phyloP scores from a whole-genome alignment of 768 basidiomycete genomes.

The Mycena latifolia region DNA sequence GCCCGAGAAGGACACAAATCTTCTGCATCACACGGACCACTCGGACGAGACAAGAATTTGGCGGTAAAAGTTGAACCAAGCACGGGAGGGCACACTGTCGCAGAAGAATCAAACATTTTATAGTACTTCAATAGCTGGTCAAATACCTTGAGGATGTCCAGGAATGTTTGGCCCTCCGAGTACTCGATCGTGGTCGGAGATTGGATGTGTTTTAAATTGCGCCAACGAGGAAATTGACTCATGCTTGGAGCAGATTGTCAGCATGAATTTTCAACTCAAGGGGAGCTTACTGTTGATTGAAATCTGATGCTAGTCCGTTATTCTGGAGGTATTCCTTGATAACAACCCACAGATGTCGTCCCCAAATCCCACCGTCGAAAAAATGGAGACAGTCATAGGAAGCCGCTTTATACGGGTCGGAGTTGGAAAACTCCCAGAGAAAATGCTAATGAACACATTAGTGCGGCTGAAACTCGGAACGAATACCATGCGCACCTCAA shows the following conservation, averaged over 20 bases:
- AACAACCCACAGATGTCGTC: conserved; percentile 21
- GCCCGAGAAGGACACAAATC: conserved; percentile 40
- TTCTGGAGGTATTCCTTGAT: not conserved
- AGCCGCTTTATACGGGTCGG: conserved; percentile 9
- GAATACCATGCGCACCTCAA: not conserved
- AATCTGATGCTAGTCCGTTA: not conserved
- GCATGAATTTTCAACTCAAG: not conserved
- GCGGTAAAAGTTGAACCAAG: conserved; percentile 43
- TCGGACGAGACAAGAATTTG: conserved; percentile 40
- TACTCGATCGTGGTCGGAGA: not conserved
- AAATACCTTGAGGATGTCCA: conserved; percentile 1
- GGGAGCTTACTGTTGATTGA: conserved; percentile 7
- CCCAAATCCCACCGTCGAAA: conserved; percentile 20
- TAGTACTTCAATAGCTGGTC: not conserved
- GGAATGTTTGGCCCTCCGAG: conserved; percentile 2
- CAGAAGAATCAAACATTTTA: not conserved
- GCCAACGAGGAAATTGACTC: not conserved
- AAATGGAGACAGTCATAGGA: conserved; percentile 24
- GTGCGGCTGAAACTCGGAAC: not conserved
- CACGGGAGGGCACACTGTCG: conserved; percentile 42
- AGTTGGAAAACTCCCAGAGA: conserved; percentile 20
- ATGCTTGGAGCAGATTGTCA: not conserved
- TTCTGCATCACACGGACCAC: conserved; percentile 40
- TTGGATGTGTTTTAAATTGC: not conserved
- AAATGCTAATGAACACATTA: conserved; percentile 15